Conservation (phyloP, 176 grass and related monocot species). For the Eleusine indica region DNA sequence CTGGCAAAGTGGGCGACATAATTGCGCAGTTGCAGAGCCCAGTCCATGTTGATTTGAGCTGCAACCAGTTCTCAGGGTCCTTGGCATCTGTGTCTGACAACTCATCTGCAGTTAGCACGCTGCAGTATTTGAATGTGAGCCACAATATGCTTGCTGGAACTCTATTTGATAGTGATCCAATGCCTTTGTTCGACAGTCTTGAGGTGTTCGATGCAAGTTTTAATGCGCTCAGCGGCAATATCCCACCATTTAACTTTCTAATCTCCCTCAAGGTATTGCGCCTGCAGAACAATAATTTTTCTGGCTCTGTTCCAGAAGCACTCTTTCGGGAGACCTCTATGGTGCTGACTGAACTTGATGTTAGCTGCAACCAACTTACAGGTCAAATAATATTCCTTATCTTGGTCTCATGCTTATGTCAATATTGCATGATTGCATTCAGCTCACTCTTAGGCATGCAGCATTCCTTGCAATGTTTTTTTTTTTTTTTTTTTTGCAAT, state of each 20-base stretch:
- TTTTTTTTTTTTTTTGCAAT: conserved; percentile 7
- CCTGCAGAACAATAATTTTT: conserved; percentile 74
- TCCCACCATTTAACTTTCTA: conserved; percentile 86
- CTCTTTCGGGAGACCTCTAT: conserved; percentile 83
- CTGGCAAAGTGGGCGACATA: conserved; percentile 60
- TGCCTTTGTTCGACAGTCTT: conserved; percentile 74
- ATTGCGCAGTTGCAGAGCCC: conserved; percentile 63
- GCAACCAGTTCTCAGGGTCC: conserved; percentile 69
- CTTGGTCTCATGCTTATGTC: not conserved
- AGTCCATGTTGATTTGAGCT: conserved; percentile 78
- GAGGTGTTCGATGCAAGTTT: conserved; percentile 94
- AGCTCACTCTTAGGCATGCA: not conserved
- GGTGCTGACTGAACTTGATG: conserved; percentile 81
- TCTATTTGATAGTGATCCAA: conserved; percentile 68
- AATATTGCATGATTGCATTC: conserved; percentile 19
- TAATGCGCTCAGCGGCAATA: conserved; percentile 67
- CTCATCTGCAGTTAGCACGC: conserved; percentile 55
- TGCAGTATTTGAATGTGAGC: conserved; percentile 82
- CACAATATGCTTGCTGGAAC: conserved; percentile 70
- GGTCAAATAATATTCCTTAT: conserved; percentile 49
- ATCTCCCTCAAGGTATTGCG: conserved; percentile 78
- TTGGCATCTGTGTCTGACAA: conserved; percentile 67
- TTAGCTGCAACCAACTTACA: conserved; percentile 88
- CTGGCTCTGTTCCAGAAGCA: conserved; percentile 79
- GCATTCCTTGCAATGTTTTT: not conserved